phyloP scores from a whole-genome alignment of 176 grass and related monocot species.

The Echinochloa phyllopogon region DNA sequence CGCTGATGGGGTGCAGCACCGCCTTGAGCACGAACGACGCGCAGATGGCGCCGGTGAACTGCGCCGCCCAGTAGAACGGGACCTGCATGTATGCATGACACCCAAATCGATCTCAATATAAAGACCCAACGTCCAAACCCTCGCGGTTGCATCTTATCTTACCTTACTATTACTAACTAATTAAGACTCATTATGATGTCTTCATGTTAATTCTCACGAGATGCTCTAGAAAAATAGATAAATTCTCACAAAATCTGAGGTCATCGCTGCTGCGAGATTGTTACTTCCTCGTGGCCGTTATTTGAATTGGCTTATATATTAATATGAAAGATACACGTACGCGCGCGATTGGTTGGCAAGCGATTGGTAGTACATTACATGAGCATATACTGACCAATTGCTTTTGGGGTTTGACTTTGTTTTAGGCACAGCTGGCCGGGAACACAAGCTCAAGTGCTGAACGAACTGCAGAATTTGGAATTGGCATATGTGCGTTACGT shows the following conservation, averaged over 20 bases:
- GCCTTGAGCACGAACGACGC: constrained; percentile 84
- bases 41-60: constrained; percentile 77
- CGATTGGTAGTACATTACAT: constrained; percentile 37
- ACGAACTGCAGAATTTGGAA: constrained; percentile 6
- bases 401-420: constrained; percentile 30
- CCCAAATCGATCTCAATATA: no score
- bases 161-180: no score
- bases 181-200: no score
- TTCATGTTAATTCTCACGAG: no score
- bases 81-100: constrained; percentile 55
- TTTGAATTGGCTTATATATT: constrained; percentile 15
- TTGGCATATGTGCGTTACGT: neutral
- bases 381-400: constrained; percentile 14
- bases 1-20: constrained; percentile 68
- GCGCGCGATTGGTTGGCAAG: constrained; percentile 41
- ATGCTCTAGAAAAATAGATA: no score
- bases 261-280: neutral
- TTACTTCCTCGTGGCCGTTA: constrained; percentile 25
- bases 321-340: neutral
- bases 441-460: no score
- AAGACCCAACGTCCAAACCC: neutral
- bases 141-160: neutral
- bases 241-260: no score
- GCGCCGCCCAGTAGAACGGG: constrained; percentile 94
- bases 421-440: neutral